Percentiles rank a stretch among this genome's conserved stretches.
phyloP scores from a whole-genome alignment of 345 rosid species.

The Mangifera indica region DNA sequence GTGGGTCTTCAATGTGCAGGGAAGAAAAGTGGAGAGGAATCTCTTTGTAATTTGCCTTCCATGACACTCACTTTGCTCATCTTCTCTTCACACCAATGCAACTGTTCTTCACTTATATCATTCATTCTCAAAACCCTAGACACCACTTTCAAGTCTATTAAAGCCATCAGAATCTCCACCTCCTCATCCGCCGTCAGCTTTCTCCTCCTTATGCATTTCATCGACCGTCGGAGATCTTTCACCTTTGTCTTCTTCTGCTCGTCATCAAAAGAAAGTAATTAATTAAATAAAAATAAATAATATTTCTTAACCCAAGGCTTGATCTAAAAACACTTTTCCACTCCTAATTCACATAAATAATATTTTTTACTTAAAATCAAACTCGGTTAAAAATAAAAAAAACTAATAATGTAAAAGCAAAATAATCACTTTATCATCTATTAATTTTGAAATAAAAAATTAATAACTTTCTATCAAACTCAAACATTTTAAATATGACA shows the following conservation, averaged over 20 bases:
- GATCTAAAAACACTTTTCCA: too few species aligned
- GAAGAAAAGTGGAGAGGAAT: conserved; percentile 84
- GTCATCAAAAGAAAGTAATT: background rate
- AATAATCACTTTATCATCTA: too few species aligned
- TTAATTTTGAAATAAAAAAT: too few species aligned
- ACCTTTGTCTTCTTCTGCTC: conserved; percentile 81
- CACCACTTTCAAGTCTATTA: conserved; percentile 84
- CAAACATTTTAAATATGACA: too few species aligned
- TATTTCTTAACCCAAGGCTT: too few species aligned
- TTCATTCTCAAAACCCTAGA: conserved; percentile 86
- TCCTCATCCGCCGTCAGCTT: conserved; percentile 68
- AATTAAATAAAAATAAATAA: too few species aligned
- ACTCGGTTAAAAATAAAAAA: too few species aligned
- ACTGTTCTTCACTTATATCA: conserved; percentile 63
- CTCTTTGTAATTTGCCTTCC: conserved; percentile 84
- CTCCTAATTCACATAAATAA: too few species aligned
- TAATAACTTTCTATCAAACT: too few species aligned
- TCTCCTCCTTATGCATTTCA: conserved; percentile 71
- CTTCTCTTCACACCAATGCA: conserved; percentile 97
- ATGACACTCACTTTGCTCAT: conserved; percentile 82
- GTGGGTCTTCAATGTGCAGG: conserved; percentile 82
- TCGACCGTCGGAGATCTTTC: conserved; percentile 64
- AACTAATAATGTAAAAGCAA: too few species aligned
- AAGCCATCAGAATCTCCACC: conserved; percentile 87
- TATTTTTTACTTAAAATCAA: too few species aligned